phyloP scores from a whole-genome alignment of 768 basidiomycete genomes.

The Boletus reticulatus region DNA sequence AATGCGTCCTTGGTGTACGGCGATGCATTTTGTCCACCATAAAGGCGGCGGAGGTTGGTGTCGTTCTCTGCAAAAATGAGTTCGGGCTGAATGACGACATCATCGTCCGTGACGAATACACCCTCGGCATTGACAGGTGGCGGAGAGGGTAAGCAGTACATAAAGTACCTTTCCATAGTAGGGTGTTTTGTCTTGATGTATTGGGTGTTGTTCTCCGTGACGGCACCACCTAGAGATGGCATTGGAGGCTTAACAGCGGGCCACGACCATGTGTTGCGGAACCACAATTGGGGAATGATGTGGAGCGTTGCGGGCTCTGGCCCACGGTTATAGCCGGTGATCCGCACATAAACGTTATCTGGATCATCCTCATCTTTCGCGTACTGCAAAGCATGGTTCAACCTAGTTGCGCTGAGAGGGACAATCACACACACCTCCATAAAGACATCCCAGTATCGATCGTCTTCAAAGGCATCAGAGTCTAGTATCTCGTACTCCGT shows the following conservation, averaged over 20 bases:
- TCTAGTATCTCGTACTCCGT: conserved; percentile 93
- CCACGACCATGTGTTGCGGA: conserved; percentile 99
- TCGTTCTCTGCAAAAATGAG: conserved; percentile 97
- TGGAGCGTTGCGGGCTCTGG: conserved; percentile 94
- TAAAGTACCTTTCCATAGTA: conserved; percentile 67
- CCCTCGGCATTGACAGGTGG: conserved; percentile 80
- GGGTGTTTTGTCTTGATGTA: conserved; percentile 74
- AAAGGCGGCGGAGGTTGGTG: conserved; percentile 91
- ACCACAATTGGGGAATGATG: conserved; percentile 94
- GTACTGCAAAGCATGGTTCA: conserved; percentile 54
- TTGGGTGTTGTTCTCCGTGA: conserved; percentile 47
- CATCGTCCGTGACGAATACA: conserved; percentile 60
- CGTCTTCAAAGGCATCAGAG: conserved; percentile 86
- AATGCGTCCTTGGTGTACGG: conserved; percentile 95
- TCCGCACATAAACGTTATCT: conserved; percentile 86
- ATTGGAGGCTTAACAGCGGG: conserved; percentile 60
- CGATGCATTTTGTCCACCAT: conserved; percentile 81
- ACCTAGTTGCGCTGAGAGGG: conserved; percentile 1
- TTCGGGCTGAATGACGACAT: conserved; percentile 64
- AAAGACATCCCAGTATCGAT: conserved; percentile 98
- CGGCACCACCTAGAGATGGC: conserved; percentile 57
- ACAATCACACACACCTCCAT: conserved; percentile 67
- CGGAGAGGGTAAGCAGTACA: conserved; percentile 91
- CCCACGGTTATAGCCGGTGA: conserved; percentile 95
- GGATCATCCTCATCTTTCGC: conserved; percentile 95